Base-by-base conservation (phyloP, 2,329 filamentous ascomycete species). In the Phyllosticta citrichinensis region DNA sequence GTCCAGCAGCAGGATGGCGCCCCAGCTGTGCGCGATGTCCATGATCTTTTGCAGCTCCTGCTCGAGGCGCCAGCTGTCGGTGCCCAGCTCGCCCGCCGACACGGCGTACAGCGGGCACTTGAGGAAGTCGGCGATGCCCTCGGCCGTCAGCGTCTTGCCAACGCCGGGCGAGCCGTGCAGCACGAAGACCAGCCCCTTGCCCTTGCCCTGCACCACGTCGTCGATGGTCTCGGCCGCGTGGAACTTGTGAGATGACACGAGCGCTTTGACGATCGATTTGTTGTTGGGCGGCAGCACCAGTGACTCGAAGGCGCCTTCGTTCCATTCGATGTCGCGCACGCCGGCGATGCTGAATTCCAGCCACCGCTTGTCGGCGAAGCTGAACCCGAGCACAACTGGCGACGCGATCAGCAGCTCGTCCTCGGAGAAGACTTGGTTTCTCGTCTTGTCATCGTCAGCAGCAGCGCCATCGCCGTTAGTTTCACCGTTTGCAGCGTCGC, bases 291-390 rank as follows among this genome's bases (percentile, higher is more conserved):
- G 81, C 0, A 96, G 79, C 0, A 96, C 90, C 30, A 96, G 79
- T 0, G 87, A 91, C 56, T 88, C 84, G 74, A 94, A 96, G 0
- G 91, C 91, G 14, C 84, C 81, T 52, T 88, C 84, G 68, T 96
- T 93, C 89, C 89, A 96, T 40, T 85, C 81, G 64, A 96, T 93
- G 3, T 95, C 88, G 53, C 83, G 82, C 64, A 96, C 82, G 0
- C 87, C 86, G 0, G 87, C 89, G 20, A 97, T 86, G 0, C 85
- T 86, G 67, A 96, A 91, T 71, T 96, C 90, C 0, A 96, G 81
- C 92, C 91, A 97, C 10, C 90, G 79, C 75, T 96, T 96, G 74
- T 96, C 90, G 0, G 84, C 85, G 71, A 96, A 95, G 0, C 89
- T 84, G 67, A 96, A 96, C 0, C 91, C 92, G 1, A 95, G 81